Percentiles rank a stretch among this genome's conserved stretches.
Conservation (phyloP, 139 green algal species). For the Chlamydomonas applanata region DNA sequence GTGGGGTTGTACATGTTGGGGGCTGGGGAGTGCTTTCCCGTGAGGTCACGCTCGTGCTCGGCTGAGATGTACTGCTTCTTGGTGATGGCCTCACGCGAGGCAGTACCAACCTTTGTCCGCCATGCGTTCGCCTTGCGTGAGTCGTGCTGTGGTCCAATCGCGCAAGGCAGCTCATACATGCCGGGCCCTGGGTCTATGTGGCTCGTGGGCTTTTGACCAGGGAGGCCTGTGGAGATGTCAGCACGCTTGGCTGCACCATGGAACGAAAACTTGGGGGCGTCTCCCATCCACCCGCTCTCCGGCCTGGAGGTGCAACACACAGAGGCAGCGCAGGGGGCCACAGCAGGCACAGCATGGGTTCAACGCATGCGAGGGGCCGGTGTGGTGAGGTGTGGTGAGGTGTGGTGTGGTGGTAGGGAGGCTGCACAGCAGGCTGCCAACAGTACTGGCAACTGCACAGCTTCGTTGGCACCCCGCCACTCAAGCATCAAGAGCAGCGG, state of each 20-base stretch:
- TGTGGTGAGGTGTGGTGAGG: no score
- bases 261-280: conserved; percentile 36
- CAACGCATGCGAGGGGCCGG: no score
- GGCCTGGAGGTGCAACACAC: neutral
- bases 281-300: conserved; percentile 35
- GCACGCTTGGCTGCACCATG: conserved; percentile 33
- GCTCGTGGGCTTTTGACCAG: conserved; percentile 18
- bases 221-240: conserved; percentile 33
- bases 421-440: neutral
- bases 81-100: conserved; percentile 8
- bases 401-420: no score
- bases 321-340: no score
- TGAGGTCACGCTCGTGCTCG: conserved; percentile 31
- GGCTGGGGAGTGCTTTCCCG: conserved; percentile 38
- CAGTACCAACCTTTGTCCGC: conserved; percentile 28
- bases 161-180: conserved; percentile 28
- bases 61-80: conserved; percentile 26
- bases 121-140: conserved; percentile 29
- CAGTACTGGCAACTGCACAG: neutral
- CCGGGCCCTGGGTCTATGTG: conserved; percentile 43
- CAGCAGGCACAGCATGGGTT: no score
- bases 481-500: neutral
- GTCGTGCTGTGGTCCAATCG: conserved; percentile 19
- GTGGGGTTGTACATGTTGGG: conserved; percentile 36
- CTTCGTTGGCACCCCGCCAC: neutral